Evolutionary conservation across 139 green algal genomes (phyloP), one percentile per base, ranked within the genome.

Genomic region (Chlamydomonas sp.): DNA sequence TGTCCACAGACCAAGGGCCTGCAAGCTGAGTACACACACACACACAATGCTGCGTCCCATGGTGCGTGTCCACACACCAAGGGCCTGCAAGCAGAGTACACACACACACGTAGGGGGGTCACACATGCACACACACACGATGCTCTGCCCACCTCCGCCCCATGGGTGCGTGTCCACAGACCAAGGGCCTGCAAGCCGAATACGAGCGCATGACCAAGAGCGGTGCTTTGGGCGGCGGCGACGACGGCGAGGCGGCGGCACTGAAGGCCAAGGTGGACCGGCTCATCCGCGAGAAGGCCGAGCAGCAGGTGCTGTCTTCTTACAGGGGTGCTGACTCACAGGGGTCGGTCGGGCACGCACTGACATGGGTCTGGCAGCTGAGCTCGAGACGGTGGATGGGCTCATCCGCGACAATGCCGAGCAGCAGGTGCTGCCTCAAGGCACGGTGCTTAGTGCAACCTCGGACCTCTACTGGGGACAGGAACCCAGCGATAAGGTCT

Each of bases 21-120:
- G 10, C 76, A 82, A 57, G 63, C 63, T 10, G 76, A 82, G 67
- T 82, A 82, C 36, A 48, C 73, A 1, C 63, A 72, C 1, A 64
- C 76, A 1, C 76, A 70, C n/a, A 73, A 67, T n/a, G n/a, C 6
- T 5, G 8, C 50, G 50, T n/a, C 50, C 13, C 24, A n/a, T 26
- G 10, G 31, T n/a, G n/a, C 6, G 58, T 20, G n/a, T 3, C 3
- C 63, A 60, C 73, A 81, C 70, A 59, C 71, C 33, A 76, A 82
- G 61, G 76, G 76, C 5, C 60, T 82, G 10, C 76, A 82, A 57
- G 63, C 63, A 22, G 76, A 82, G 67, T 82, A n/a, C n/a, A n/a
- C n/a, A n/a, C n/a, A n/a, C n/a, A n/a, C n/a, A n/a, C n/a, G n/a
- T n/a, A n/a, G n/a, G n/a, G n/a, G n/a, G 10, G 8, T n/a, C n/a